Conservation (phyloP, 169 alveolate genomes). For the Plasmodium falciparum region DNA sequence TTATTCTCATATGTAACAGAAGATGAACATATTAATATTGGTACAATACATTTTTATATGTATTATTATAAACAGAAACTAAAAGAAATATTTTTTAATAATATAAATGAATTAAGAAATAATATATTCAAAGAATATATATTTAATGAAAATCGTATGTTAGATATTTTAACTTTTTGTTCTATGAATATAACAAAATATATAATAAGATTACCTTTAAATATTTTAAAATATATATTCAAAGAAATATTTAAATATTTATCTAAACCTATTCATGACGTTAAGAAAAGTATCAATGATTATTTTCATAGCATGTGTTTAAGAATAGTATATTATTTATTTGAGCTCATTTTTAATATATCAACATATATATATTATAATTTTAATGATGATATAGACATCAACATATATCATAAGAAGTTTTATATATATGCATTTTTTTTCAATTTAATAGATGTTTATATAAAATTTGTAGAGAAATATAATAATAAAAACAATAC, state of each 20-base stretch:
- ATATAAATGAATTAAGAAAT: conserved; percentile 16
- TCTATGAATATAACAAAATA: conserved; percentile 21
- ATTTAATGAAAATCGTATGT: conserved; percentile 10
- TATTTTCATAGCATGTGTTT: conserved; percentile 46
- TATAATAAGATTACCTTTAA: conserved; percentile 21
- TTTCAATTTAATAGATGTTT: conserved; percentile 50
- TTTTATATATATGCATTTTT: conserved; percentile 29
- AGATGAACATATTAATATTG: not conserved
- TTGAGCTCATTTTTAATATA: conserved; percentile 31
- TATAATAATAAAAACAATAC: conserved; percentile 56
- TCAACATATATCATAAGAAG: conserved; percentile 15
- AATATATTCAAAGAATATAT: conserved; percentile 13
- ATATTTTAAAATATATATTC: conserved; percentile 22
- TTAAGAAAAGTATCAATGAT: conserved; percentile 41
- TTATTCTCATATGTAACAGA: too few relatives aligned
- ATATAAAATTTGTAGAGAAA: conserved; percentile 41
- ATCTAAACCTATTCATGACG: conserved; percentile 55
- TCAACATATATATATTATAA: conserved; percentile 23
- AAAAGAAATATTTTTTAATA: conserved; percentile 8
- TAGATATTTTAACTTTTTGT: conserved; percentile 15
- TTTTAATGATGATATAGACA: not conserved
- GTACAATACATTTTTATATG: not conserved
- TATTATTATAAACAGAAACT: not conserved
- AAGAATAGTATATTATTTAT: conserved; percentile 21
- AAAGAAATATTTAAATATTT: conserved; percentile 45